Conservation (phyloP, 257 asterid species). For the Jaltomata sinuosa region DNA sequence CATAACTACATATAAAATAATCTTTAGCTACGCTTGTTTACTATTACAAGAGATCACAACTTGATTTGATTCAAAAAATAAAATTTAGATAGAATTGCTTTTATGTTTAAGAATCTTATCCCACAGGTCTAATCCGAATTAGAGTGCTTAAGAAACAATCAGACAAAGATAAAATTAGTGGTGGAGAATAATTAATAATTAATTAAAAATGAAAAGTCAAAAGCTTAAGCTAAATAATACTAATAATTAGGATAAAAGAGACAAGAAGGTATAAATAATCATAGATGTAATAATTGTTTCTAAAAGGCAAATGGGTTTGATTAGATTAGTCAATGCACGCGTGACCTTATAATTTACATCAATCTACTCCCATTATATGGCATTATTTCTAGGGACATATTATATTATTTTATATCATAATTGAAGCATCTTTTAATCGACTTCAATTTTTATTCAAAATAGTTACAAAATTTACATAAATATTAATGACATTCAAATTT, state of each 20-base stretch:
- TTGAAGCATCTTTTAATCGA: no score
- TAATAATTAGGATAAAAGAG: not conserved
- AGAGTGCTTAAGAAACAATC: not conserved
- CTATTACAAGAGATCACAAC: not conserved
- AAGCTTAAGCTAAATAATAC: not conserved
- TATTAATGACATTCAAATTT: no score
- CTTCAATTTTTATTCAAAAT: no score
- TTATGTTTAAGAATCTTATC: not conserved
- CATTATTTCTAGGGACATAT: no score
- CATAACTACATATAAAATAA: no score
- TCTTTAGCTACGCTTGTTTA: no score
- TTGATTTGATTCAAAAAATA: not conserved
- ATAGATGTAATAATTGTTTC: not conserved
- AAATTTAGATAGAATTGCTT: not conserved
- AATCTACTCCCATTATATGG: not conserved
- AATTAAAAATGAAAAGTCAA: not conserved
- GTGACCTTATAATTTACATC: not conserved
- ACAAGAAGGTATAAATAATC: not conserved
- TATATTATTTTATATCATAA: no score
- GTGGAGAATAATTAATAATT: not conserved
- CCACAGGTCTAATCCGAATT: not conserved
- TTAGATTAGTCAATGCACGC: not conserved
- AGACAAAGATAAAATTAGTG: not conserved
- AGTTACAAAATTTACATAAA: no score
- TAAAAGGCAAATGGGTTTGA: not conserved